Conservation (phyloP, 768 basidiomycete species). For the Mycena galericulata region DNA sequence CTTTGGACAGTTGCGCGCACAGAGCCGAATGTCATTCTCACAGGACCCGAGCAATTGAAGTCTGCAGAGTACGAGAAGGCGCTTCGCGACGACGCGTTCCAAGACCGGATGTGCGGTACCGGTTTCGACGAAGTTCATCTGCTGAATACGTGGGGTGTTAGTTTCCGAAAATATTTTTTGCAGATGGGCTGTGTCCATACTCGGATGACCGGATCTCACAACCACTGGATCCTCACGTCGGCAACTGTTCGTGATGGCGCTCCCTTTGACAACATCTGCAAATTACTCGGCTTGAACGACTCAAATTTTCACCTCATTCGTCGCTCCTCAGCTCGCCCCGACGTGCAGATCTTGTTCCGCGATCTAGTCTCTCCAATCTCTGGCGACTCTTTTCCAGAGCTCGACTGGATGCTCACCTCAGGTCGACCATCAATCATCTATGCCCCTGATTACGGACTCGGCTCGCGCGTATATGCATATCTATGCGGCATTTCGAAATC, state of each 20-base stretch:
- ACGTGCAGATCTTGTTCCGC: conserved; percentile 1
- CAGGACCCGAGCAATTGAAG: conserved; percentile 27
- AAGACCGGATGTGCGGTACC: conserved; percentile 18
- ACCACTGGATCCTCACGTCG: not conserved
- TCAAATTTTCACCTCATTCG: conserved; percentile 1
- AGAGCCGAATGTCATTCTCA: conserved; percentile 4
- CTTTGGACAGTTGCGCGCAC: conserved; percentile 3
- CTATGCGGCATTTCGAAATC: too few relatives aligned
- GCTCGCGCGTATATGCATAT: too few relatives aligned
- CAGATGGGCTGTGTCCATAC: conserved; percentile 29
- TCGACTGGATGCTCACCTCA: too few relatives aligned
- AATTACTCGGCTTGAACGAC: not conserved
- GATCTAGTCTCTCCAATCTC: too few relatives aligned
- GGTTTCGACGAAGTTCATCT: conserved; percentile 32
- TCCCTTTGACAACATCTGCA: too few relatives aligned
- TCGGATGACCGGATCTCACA: not conserved
- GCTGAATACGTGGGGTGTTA: too few relatives aligned
- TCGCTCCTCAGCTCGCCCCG: not conserved
- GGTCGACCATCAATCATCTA: too few relatives aligned
- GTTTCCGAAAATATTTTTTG: conserved; percentile 26
- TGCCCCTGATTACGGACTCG: too few relatives aligned
- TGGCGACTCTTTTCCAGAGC: too few relatives aligned
- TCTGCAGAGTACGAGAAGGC: conserved; percentile 13
- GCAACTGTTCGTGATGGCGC: not conserved
- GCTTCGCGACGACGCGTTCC: conserved; percentile 13